Conservation (phyloP, 2,329 filamentous ascomycete species). For the Microsporum canis region DNA sequence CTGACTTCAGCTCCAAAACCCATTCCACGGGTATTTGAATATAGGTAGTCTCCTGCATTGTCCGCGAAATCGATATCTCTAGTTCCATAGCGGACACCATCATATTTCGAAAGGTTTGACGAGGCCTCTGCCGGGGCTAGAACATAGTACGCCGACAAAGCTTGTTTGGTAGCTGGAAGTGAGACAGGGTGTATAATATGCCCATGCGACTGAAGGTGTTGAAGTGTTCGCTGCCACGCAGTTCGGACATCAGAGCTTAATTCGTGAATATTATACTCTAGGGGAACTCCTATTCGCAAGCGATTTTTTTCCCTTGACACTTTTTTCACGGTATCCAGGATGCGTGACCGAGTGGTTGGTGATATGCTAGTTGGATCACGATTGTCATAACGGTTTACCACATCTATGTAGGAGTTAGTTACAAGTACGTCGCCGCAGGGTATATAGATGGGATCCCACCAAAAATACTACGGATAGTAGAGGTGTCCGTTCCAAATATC, state of each 20-base stretch:
- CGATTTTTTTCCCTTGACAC: slow-evolving; percentile 9
- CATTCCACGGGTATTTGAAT: slow-evolving; percentile 59
- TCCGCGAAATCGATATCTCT: slow-evolving; percentile 40
- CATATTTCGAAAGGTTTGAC: slow-evolving; percentile 93
- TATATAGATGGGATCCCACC: slow-evolving; percentile 20
- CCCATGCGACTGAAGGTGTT: slow-evolving; percentile 50
- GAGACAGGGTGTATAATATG: slow-evolving; percentile 64
- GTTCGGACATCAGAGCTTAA: slow-evolving; percentile 57
- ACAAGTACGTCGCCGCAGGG: neutral
- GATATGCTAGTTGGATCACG: slow-evolving; percentile 66
- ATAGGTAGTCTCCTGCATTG: slow-evolving; percentile 49
- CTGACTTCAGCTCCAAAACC: slow-evolving; percentile 79
- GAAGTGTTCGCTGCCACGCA: slow-evolving; percentile 57
- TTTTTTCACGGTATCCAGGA: slow-evolving; percentile 22
- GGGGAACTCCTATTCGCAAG: slow-evolving; percentile 47
- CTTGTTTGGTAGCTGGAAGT: slow-evolving; percentile 71
- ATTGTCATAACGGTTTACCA: slow-evolving; percentile 50
- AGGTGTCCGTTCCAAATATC: slow-evolving; percentile 50
- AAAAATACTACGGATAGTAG: slow-evolving; percentile 43
- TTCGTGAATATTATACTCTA: slow-evolving; percentile 81
- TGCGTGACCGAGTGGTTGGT: slow-evolving; percentile 41
- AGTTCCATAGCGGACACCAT: slow-evolving; percentile 83
- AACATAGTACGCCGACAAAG: slow-evolving; percentile 88
- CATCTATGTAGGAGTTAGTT: slow-evolving; percentile 24
- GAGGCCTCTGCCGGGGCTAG: slow-evolving; percentile 90